Evolutionary conservation across 768 basidiomycete species (phyloP), one percentile per base, ranked within the genome.

Genomic region (Leucosporidium scottii): DNA sequence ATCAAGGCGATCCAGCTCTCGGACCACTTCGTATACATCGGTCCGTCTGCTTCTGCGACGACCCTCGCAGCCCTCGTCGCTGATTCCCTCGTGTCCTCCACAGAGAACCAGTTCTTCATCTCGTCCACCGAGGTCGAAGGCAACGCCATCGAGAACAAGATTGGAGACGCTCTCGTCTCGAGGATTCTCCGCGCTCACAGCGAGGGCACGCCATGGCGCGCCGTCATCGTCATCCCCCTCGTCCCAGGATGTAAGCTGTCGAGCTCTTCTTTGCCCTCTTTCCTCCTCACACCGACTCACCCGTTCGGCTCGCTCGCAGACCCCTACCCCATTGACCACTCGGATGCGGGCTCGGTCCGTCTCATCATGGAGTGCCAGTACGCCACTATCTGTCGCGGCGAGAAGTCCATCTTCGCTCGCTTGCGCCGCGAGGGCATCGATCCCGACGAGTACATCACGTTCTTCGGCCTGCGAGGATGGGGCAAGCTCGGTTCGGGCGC

Each of bases 1-100:
- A 27, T 36, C 64, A 59, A 69, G 93, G 91, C 91, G 15, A 96
- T 96, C 62, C 87, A 93, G 75, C 81, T 89, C 75, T 93, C 92
- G 30, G 92, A 97, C 73, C 92, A 96, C 76, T 99, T 98, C 76
- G 90, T 99, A 44, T 99, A 99, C 80, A 96, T 99, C 70, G 94
- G 61, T 51, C 55, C 66, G 58, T 47, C 47, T 17, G n/a, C 59
- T 28, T 10, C 12, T 18, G 23, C 34, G 10, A 34, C 34, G 36
- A 7, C 3, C 36, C 4, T 28, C n/a, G 9, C n/a, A 1, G 4
- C 20, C 31, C 72, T 90, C 89, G 44, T 4, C 3, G 8, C 27
- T 67, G 31, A 28, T 7, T 15, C 23, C 15, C 31, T 36, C 6
- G 2, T 4, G 20, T 20, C n/a, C 20, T 49, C 39, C 20, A 23